Base-by-base conservation (phyloP, 495 filamentous ascomycete species). In the Hypomontagnella monticulosa region DNA sequence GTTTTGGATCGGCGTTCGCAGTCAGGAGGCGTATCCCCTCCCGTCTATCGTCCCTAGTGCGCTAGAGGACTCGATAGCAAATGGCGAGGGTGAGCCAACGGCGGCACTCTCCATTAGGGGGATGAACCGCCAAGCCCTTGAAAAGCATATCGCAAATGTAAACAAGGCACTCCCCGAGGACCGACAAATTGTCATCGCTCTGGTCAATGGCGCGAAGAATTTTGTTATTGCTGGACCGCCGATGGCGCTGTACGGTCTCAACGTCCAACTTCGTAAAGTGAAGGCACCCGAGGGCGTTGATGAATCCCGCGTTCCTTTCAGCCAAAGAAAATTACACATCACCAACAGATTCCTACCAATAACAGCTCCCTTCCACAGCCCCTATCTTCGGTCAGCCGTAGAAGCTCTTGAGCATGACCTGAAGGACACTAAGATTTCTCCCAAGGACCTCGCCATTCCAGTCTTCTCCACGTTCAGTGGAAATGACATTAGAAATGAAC, bases 1-100 rank as follows among this genome's bases (percentile, higher is more conserved):
- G 4, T 96, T 96, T 78, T 96, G 92, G 92, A 95, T 96, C 65
- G 92, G 92, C 63, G 83, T 91, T 40, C 88, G 93, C 61, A 93
- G 91, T 72, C 92, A 96, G 67, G 91, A 96, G 68, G 91, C 91
- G 4, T 96, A 93, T 54, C 92, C 92, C 49, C 86, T 89, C 52
- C 94, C 93, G 2, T 92, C 92, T 0, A 81, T 96, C 15, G 85
- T 90, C n/a, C 92, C 92, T 2, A 85, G 85, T 2, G 85, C 89
- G 33, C 80, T 95, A 15, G 91, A 95, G 73, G 92, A 96, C 71
- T 94, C 91, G 0, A 82, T 89, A 62, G 89, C 92, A 67, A 84
- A 91, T 76, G 91, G 91, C 6, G 92, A 96, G 70, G 92, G 92
- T 7, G 84, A 81, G 0, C 92, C 92, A 12, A 94, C 92, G 3